Percentiles rank a stretch among this genome's conserved stretches.
Conservation (phyloP, 306 rosid genomes). For the Vigna nakashimae region DNA sequence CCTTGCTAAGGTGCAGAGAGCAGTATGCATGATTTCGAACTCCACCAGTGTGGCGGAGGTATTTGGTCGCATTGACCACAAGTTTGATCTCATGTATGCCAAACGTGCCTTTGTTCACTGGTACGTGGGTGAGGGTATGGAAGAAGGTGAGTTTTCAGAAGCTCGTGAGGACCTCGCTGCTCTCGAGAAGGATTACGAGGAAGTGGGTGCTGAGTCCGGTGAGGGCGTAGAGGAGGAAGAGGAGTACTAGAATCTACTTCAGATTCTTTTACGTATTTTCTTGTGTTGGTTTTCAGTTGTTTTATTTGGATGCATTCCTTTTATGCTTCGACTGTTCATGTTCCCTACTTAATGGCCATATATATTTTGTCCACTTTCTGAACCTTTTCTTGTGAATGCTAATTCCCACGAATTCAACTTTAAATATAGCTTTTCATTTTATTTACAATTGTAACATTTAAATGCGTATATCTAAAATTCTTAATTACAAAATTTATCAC, state of each 20-base stretch:
- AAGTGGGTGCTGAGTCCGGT: conserved; percentile 88
- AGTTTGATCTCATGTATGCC: conserved; percentile 92
- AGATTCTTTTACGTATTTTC: neutral
- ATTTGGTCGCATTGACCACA: conserved; percentile 86
- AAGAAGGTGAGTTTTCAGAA: conserved; percentile 96
- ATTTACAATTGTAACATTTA: no score
- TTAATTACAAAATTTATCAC: no score
- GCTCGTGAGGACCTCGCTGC: conserved; percentile 98
- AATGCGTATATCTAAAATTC: no score
- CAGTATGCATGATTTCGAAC: conserved; percentile 91
- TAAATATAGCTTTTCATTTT: no score
- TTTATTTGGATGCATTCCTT: neutral
- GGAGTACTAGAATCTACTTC: conserved; percentile 55
- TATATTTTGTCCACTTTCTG: neutral
- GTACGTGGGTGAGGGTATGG: conserved; percentile 99
- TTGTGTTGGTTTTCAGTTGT: neutral
- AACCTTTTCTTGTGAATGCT: neutral
- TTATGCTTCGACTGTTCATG: neutral
- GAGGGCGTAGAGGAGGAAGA: conserved; percentile 84
- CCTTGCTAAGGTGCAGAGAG: conserved; percentile 95
- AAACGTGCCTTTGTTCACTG: conserved; percentile 95
- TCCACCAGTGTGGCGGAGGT: conserved; percentile 95
- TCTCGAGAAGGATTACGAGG: conserved; percentile 92
- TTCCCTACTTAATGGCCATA: neutral
- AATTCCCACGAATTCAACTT: no score